Percentiles rank a stretch among this genome's conserved stretches.
phyloP scores from a whole-genome alignment of 1,284 basidiomycete genomes.

The Cutaneotrichosporon cyanovorans region DNA sequence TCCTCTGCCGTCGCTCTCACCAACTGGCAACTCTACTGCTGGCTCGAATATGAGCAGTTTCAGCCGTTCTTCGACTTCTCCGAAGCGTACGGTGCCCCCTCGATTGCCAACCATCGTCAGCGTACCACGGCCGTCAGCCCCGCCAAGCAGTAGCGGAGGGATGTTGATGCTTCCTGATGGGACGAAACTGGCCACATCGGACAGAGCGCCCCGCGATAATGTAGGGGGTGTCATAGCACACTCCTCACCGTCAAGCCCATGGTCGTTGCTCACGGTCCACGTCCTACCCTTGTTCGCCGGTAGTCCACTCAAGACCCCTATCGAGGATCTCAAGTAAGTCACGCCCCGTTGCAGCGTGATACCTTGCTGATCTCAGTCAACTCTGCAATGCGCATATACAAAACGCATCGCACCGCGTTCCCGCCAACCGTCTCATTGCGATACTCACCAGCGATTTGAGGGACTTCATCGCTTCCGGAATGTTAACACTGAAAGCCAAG shows the following conservation, averaged over 20 bases:
- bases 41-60: slow-evolving; percentile 12
- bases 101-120: neutral
- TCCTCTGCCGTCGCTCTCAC: slow-evolving; percentile 34
- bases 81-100: neutral
- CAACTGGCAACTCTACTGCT: slow-evolving; percentile 15
- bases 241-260: slow-evolving; percentile 50
- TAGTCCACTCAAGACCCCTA: slow-evolving; percentile 74
- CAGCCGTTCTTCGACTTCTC: neutral
- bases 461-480: slow-evolving; percentile 76
- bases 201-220: slow-evolving; percentile 8
- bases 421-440: slow-evolving; percentile 44
- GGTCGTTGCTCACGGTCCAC: slow-evolving; percentile 74
- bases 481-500: slow-evolving; percentile 84
- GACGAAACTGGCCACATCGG: slow-evolving; percentile 22
- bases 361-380: slow-evolving; percentile 18
- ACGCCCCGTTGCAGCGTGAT: neutral
- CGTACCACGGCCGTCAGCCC: slow-evolving; percentile 10
- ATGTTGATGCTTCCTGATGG: slow-evolving; percentile 37
- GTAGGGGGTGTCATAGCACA: slow-evolving; percentile 28
- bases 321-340: slow-evolving; percentile 76
- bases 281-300: slow-evolving; percentile 87
- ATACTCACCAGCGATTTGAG: slow-evolving; percentile 68
- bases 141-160: slow-evolving; percentile 12
- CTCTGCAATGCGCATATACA: slow-evolving; percentile 39
- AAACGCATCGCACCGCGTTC: slow-evolving; percentile 32